These are phyloP conservation scores for Rhynchosporium graminicola DNA, from an alignment of 2,329 filamentous ascomycete genomes.

Conservation along the genomic window DNA sequence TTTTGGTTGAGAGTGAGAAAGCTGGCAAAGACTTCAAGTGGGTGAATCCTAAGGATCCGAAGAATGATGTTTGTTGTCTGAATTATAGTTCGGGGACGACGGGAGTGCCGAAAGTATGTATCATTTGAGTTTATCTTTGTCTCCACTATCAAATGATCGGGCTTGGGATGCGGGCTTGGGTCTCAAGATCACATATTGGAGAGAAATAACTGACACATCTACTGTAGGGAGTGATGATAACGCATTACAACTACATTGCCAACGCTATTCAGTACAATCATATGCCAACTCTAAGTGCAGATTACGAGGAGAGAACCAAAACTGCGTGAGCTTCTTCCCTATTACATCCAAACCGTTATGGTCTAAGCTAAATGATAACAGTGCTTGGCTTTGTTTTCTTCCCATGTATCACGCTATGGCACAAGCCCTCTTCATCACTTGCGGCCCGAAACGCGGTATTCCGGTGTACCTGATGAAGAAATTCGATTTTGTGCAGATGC, in stretches of 20 bases:
- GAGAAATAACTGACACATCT: background rate
- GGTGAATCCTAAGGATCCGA: conserved; percentile 46
- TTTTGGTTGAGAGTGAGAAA: conserved; percentile 53
- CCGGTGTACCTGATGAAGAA: conserved; percentile 77
- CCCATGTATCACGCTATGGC: conserved; percentile 71
- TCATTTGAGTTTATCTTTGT: background rate
- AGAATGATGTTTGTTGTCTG: conserved; percentile 58
- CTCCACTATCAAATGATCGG: background rate
- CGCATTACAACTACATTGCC: conserved; percentile 34
- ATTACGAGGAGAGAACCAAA: conserved; percentile 64
- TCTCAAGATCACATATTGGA: no score
- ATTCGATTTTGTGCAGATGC: conserved; percentile 74
- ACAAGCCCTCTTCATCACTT: conserved; percentile 70
- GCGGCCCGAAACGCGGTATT: conserved; percentile 54
- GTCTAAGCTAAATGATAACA: conserved; percentile 10
- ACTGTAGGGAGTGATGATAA: conserved; percentile 64
- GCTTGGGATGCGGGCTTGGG: no score
- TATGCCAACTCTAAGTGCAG: conserved; percentile 56
- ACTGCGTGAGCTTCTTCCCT: conserved; percentile 63
- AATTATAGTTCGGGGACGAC: conserved; percentile 85
- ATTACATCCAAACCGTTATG: background rate
- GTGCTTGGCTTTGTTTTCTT: conserved; percentile 35
- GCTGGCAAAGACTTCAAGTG: conserved; percentile 63
- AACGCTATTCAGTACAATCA: conserved; percentile 48
- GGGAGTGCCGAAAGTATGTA: conserved; percentile 66